Conservation (phyloP, 257 asterid genomes). For the Solanum tacnaense region DNA sequence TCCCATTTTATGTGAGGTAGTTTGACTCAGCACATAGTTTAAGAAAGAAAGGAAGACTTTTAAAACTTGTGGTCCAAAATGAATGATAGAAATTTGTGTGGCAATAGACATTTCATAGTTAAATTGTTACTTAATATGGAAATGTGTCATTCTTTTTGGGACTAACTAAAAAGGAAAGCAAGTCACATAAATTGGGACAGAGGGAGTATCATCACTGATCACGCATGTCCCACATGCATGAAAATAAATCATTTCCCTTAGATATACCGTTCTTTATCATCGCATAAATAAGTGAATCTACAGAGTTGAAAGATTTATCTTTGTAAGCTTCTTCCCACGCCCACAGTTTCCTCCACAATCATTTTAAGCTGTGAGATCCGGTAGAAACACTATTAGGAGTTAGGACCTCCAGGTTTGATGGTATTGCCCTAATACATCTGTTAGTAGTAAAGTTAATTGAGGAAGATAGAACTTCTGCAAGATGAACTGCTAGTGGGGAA, state of each 20-base stretch:
- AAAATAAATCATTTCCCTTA: neutral
- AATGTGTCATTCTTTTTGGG: too few relatives aligned
- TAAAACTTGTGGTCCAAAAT: too few relatives aligned
- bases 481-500: neutral
- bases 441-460: neutral
- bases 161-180: too few relatives aligned
- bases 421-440: neutral
- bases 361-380: neutral
- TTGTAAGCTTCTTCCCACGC: neutral
- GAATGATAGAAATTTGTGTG: too few relatives aligned
- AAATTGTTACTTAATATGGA: too few relatives aligned
- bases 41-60: too few relatives aligned
- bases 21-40: too few relatives aligned
- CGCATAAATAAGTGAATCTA: neutral
- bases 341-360: neutral
- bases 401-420: neutral
- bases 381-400: neutral
- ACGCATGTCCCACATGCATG: neutral
- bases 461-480: neutral
- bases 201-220: neutral
- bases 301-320: neutral
- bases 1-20: too few relatives aligned
- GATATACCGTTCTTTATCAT: neutral
- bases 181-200: too few relatives aligned
- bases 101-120: too few relatives aligned